These are phyloP conservation scores for Trifolium fragiferum DNA, from an alignment of 306 rosid genomes.

Conservation along the genomic window DNA sequence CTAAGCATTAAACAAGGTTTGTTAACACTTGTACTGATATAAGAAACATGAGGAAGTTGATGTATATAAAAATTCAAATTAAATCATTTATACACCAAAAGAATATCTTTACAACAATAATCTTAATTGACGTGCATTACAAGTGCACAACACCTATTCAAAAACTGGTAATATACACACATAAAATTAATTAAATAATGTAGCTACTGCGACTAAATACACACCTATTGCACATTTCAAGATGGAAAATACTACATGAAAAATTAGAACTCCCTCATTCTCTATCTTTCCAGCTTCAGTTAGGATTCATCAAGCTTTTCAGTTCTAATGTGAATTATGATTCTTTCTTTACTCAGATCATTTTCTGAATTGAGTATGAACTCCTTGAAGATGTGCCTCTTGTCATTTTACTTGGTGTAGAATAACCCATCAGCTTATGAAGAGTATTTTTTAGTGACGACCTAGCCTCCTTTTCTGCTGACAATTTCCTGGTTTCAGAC, in stretches of 20 bases:
- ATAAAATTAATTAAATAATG: constrained; percentile 9
- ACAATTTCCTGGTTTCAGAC: constrained; percentile 40
- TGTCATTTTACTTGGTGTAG: constrained; percentile 73
- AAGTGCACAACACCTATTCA: neutral
- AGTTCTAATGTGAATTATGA: neutral
- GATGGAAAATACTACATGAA: neutral
- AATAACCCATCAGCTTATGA: constrained; percentile 82
- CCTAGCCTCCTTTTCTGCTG: constrained; percentile 50
- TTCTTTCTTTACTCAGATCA: constrained; percentile 24
- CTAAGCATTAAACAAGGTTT: neutral
- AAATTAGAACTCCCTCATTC: neutral
- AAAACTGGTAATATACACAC: constrained; percentile 9
- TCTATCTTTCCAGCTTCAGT: neutral
- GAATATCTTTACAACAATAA: constrained; percentile 26
- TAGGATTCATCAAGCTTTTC: constrained; percentile 21
- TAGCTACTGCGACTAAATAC: constrained; percentile 18
- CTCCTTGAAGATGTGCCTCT: constrained; percentile 49
- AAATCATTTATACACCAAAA: constrained; percentile 30
- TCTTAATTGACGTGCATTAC: constrained; percentile 15
- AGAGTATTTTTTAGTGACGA: constrained; percentile 56
- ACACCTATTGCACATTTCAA: constrained; percentile 18
- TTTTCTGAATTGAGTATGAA: constrained; percentile 39
- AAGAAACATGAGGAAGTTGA: neutral
- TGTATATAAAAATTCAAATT: neutral
- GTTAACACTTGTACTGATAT: neutral